Conservation (phyloP, 441 rosid genomes). For the Brassica hybrid region DNA sequence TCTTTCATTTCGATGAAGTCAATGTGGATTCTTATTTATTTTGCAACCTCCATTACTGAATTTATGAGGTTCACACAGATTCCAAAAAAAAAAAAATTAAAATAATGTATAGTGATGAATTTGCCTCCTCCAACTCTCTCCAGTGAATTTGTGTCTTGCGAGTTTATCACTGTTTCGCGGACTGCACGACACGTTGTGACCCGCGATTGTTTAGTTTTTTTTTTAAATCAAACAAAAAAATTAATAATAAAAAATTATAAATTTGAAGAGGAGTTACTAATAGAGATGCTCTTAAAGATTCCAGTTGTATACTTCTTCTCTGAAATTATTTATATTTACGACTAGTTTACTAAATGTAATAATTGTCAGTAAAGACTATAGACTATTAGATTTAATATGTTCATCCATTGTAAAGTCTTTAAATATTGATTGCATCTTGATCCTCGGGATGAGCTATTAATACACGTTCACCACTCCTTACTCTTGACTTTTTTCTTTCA, state of each 20-base stretch:
- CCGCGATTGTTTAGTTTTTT: too few relatives aligned
- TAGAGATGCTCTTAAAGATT: neutral
- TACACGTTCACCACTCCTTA: conserved; percentile 14
- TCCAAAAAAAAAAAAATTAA: too few relatives aligned
- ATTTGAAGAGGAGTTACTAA: too few relatives aligned
- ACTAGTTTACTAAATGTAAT: conserved; percentile 4
- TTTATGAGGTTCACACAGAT: too few relatives aligned
- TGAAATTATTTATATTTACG: neutral
- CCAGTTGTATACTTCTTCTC: conserved; percentile 5
- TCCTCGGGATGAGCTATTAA: conserved; percentile 20
- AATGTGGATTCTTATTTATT: conserved; percentile 15
- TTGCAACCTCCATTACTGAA: neutral
- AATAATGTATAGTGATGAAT: too few relatives aligned
- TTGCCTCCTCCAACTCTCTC: too few relatives aligned
- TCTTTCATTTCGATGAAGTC: conserved; percentile 36
- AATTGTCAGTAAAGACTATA: conserved; percentile 14
- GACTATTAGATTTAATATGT: too few relatives aligned
- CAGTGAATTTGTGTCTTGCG: too few relatives aligned
- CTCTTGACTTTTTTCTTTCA: conserved; percentile 11
- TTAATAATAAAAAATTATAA: too few relatives aligned
- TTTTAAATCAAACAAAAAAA: too few relatives aligned
- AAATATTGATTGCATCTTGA: conserved; percentile 12
- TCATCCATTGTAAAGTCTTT: conserved; percentile 12
- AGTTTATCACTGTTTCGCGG: too few relatives aligned
- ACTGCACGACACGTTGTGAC: too few relatives aligned